A percentile compares a stretch with the other conserved stretches of the same genome.
Evolutionary conservation across 2,329 filamentous ascomycete species (phyloP).

Genomic region (Penicillium sp.): DNA sequence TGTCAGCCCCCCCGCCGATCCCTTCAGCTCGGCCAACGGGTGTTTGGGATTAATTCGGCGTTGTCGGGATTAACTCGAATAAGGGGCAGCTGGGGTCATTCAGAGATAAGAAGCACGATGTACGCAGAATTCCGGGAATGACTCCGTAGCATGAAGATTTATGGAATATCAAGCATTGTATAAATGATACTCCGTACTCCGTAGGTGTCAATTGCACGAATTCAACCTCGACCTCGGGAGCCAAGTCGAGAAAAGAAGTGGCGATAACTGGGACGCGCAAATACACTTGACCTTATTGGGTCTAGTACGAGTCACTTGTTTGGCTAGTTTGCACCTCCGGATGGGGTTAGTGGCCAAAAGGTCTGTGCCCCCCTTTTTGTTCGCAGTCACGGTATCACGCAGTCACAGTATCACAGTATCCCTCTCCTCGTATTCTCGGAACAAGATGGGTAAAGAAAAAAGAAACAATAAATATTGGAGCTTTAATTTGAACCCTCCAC

Average conservation of each 20-base stretch:
- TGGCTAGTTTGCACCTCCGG: neutral
- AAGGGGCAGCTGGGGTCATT: too few relatives aligned
- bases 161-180: too few relatives aligned
- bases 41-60: conserved; percentile 5
- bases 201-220: too few relatives aligned
- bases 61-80: neutral
- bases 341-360: neutral
- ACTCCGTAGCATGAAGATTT: too few relatives aligned
- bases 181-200: too few relatives aligned
- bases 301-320: neutral
- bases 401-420: neutral
- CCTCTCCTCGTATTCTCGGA: neutral
- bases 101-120: too few relatives aligned
- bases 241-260: neutral
- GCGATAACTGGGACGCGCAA: neutral
- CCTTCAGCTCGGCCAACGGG: conserved; percentile 1
- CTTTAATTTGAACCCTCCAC: neutral
- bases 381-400: conserved; percentile 1
- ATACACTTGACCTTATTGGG: neutral
- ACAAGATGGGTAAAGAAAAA: neutral
- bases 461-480: too few relatives aligned
- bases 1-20: conserved; percentile 4
- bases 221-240: too few relatives aligned
- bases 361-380: conserved; percentile 1
- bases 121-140: too few relatives aligned